Evolutionary conservation across 108 stramenopile species (phyloP), one percentile per base, ranked within the genome.

Genomic region (Conticribra guillardii): DNA sequence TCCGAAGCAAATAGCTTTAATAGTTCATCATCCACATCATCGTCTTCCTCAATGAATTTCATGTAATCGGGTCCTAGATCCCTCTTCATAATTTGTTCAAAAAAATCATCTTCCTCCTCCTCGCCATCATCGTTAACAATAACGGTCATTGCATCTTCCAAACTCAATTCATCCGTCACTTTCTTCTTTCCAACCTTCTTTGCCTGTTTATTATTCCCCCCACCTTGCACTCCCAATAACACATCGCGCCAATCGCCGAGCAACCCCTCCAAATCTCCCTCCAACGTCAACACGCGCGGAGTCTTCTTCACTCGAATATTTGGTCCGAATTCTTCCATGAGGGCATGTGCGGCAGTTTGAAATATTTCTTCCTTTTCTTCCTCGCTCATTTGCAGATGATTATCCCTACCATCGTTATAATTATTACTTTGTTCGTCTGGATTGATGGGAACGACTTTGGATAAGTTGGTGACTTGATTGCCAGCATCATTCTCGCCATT

Each of bases 81-180:
- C 41, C 76, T 70, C 49, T 49, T 69, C 76, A 78, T 78, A 53
- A 78, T 78, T 23, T n/a, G 57, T 48, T 78, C 76, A 60, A 78
- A 78, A 61, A 57, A 78, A 26, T 70, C 67, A 45, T 69, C 61
- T n/a, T 47, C 67, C 32, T 63, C 59, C 0, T 67, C 49, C n/a
- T 37, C 63, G n/a, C 55, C 54, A 2, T 56, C 56, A n/a, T 69
- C 69, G 17, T 70, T 31, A 28, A 49, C 69, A 49, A 60, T 51
- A 52, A 64, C 26, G 21, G 53, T 51, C n/a, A 65, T 1, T 9
- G 64, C 68, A 2, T 60, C 68, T 21, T 78, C 76, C 28, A 78
- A 30, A 58, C 50, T 60, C 34, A 70, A 33, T 21, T 50, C 18
- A 37, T 27, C 68, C 11, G 32, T n/a, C 8, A 37, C 37, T 15